Evolutionary conservation across 371 early-diverging fungal species (phyloP), one percentile per base, ranked within the genome.

Genomic region (Mucor velutinosus): DNA sequence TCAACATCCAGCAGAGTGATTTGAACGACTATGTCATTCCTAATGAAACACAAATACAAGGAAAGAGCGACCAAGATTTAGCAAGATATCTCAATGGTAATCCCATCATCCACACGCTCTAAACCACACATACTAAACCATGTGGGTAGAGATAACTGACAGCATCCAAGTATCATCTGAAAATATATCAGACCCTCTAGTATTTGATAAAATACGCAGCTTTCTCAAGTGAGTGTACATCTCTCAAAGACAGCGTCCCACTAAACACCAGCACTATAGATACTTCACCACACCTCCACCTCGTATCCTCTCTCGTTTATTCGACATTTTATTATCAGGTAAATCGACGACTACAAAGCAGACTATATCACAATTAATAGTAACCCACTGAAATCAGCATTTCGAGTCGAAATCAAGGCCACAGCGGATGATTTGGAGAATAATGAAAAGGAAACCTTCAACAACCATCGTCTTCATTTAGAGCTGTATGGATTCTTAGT

Each of bases 401-500:
- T 93, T 66, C 79, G 80, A 64, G 81, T 86, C 33, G 90, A 90
- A 70, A 81, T 89, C 32, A 80, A 76, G 73, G 66, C 81, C 7
- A 85, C 89, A 3, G 71, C 87, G 3, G 79, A 76, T 15, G 91
- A 91, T 49, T 63, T 94, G 47, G 83, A 84, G 1, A 78, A 78
- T 30, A 81, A 90, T 39, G 87, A 89, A 29, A 89, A 88, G 47
- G 90, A 91, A 33, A 82, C 88, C 14, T 91, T 89, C 73, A 82
- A 86, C 23, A 76, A 73, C 21, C 91, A 92, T 71, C 82, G 86
- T 3, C 67, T 75, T 1, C 74, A 86, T 25, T 75, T 95, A 10
- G 94, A 95, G 71, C 81, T 90, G 67, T 95, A 93, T 63, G 91
- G 89, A 12, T 95, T 92, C 64, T 61, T 93, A 57, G 73, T 90